Evolutionary conservation across 441 rosid genomes (phyloP).

Genomic region (Adansonia gregorii): DNA sequence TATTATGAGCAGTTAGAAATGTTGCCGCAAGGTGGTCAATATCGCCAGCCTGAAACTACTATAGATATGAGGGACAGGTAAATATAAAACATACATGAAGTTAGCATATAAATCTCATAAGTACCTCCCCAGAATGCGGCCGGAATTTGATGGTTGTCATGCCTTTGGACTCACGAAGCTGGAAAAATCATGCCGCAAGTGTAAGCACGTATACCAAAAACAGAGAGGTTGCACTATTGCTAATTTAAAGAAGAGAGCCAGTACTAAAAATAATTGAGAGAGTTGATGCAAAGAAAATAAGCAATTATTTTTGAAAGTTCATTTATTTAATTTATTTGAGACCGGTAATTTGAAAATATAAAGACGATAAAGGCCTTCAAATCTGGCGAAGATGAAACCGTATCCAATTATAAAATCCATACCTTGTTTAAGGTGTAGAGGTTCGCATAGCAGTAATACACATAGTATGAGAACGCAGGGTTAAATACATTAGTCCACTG

Average conservation of each 20-base stretch:
- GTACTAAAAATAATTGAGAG: background rate
- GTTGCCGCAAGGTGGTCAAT: conserved; percentile 99
- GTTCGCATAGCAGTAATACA: conserved; percentile 95
- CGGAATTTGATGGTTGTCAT: conserved; percentile 95
- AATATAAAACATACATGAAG: conserved; percentile 14
- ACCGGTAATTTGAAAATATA: background rate
- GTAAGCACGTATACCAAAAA: conserved; percentile 24
- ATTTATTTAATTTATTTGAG: conserved; percentile 8
- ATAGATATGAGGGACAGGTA: conserved; percentile 27
- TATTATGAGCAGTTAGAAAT: conserved; percentile 91
- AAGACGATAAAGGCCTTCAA: background rate
- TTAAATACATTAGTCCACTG: conserved; percentile 97
- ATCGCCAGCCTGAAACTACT: conserved; percentile 86
- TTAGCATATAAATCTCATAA: conserved; percentile 22
- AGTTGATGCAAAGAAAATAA: background rate
- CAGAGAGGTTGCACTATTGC: conserved; percentile 11
- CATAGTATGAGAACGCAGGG: conserved; percentile 96
- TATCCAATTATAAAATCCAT: background rate
- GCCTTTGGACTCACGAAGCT: conserved; percentile 99
- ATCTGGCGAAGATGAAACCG: background rate
- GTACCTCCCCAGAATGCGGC: conserved; percentile 98
- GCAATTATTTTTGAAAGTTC: background rate
- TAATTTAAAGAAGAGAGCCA: background rate
- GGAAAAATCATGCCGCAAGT: conserved; percentile 34
- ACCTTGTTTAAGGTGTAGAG: conserved; percentile 94